Base-by-base conservation (phyloP, 306 rosid species). In the Citrullus colocynthis region DNA sequence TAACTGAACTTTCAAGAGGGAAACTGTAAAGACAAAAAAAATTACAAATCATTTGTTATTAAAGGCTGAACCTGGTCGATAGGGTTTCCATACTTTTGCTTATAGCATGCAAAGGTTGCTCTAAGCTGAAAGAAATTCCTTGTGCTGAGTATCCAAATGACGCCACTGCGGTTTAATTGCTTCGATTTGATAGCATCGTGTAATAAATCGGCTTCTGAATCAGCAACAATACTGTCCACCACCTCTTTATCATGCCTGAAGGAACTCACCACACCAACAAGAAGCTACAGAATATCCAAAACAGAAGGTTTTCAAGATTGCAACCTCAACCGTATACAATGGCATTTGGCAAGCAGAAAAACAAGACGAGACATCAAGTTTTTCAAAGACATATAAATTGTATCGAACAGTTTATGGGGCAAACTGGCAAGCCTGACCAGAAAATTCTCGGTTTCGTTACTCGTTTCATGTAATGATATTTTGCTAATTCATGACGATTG, bases 101-200 rank as follows among this genome's bases (percentile, higher is more conserved):
- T 86, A 83, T 96, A 96, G 85, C 81, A 85, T 56, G 87, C 80
- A 78, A 91, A 92, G 51, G 99, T 92, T 77, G 85, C 90, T 73
- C 88, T 79, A 79, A 96, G 96, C 91, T 96, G 99, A 84, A 85
- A 89, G 77, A 89, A 16, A 65, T 89, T 96, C 82, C 99, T 87
- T 21, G 97, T 92, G 91, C 96, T 75, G 77, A 96, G 91, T 77
- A 92, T 88, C 88, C 88, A 85, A 55, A 89, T 49, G 59, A 92
- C 62, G n/a, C 85, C 81, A 74, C 88, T 89, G 77, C 85, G 83
- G 48, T 91, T 95, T 65, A 92, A 77, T 78, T 86, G 58, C 89
- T 88, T 92, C 18, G 75, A 75, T 76, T 69, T 67, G 83, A 96
- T 80, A 39, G 93, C 96, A 79, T 85, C 93, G 71, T 92, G 88